Evolutionary conservation across 1,139 yeast species (phyloP), one percentile per base, ranked within the genome.

Genomic region (Scheffersomyces lignicola): DNA sequence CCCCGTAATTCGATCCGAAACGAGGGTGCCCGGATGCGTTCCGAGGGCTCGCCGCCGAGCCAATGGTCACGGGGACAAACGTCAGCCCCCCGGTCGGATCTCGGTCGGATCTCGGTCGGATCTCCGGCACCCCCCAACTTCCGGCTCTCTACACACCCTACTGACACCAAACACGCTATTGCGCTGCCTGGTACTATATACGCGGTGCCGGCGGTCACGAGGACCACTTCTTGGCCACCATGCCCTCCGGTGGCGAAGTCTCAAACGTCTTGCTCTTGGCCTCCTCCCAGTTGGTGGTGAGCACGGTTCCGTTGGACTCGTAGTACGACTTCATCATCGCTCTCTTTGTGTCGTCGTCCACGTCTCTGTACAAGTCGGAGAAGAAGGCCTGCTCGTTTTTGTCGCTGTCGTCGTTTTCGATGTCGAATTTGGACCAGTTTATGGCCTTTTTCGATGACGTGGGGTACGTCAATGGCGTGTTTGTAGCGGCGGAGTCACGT

Each of bases 291-390:
- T 87, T 85, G 5, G 98, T 94, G 33, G 95, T 87, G 42, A 94
- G 67, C 1, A 95, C 80, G 0, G 98, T 94, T 13, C 99, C 99
- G 46, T 86, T 85, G 48, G 96, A 86, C 60, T 94, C 97, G n/a
- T 79, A 71, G 52, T 78, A 92, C 35, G 96, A 87, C 62, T 94
- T 94, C 94, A 88, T 85, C 97, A 94, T 94, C 1, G 99, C 99
- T 39, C 95, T 73, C 47, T 71, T 72, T 1, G 96, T 83, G 51
- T 92, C 96, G 8, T 85, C 95, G 53, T 89, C 96, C 0, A 95
- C 94, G 45, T 76, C 80, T 26, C 76, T 73, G 61, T 84, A 94
- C 9, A 94, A 57, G 42, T 78, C 72, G 45, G 80, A 75, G 65
- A 94, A 92, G 51, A 94, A 89, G 0, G 73, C 84, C 41, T 81